Percentiles rank a stretch among this genome's conserved stretches.
phyloP scores from a whole-genome alignment of 768 basidiomycete species.

The Daedaleopsis sinensis region DNA sequence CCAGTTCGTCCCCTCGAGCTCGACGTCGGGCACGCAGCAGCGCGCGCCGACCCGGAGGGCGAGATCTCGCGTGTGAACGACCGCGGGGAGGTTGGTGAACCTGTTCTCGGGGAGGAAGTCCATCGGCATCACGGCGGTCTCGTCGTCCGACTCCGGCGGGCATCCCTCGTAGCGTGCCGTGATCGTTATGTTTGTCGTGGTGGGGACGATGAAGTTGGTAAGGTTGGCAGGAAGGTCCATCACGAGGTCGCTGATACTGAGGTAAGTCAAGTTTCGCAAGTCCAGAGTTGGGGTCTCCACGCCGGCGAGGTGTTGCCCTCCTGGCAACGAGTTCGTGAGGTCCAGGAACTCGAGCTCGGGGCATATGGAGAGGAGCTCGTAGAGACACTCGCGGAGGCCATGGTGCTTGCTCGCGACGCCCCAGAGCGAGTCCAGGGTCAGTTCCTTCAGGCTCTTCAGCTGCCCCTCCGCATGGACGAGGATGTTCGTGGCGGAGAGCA shows the following conservation, averaged over 20 bases:
- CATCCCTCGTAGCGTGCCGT: neutral
- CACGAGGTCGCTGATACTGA: neutral
- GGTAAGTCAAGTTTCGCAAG: neutral
- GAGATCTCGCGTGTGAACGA: neutral
- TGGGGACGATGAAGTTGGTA: neutral
- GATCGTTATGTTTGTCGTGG: neutral
- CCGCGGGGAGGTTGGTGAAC: neutral
- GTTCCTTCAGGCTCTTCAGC: neutral
- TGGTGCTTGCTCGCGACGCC: neutral
- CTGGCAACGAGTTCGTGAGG: neutral
- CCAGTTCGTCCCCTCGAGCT: neutral
- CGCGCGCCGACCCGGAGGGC: neutral
- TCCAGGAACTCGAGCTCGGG: neutral
- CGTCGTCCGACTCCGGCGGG: neutral
- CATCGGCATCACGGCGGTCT: neutral
- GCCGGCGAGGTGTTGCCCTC: neutral
- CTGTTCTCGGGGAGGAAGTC: neutral
- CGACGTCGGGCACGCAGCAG: neutral
- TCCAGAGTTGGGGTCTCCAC: neutral
- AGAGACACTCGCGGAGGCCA: neutral
- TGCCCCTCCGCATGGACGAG: neutral
- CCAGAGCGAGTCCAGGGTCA: neutral
- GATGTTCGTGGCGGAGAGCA: neutral
- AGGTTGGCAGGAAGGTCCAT: slow-evolving; percentile 1
- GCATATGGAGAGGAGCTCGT: neutral